Conservation (phyloP, 1,139 yeast species). For the Sugiyamaella neomexicana region DNA sequence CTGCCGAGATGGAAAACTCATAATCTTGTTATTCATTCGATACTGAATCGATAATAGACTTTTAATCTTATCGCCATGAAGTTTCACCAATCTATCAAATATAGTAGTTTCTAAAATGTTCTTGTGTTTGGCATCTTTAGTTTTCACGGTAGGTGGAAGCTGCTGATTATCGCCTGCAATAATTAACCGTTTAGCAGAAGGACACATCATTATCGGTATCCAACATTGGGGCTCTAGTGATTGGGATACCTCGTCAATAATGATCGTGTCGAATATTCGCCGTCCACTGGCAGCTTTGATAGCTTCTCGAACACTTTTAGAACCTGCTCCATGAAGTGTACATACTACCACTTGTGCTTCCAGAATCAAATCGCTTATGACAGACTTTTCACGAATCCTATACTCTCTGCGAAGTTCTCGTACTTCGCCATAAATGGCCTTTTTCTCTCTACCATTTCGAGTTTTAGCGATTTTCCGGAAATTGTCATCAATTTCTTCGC, state of each 20-base stretch:
- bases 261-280: slow-evolving; percentile 68
- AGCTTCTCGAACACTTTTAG: slow-evolving; percentile 59
- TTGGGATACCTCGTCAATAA: slow-evolving; percentile 95
- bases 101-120: slow-evolving; percentile 59
- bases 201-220: slow-evolving; percentile 81
- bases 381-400: slow-evolving; percentile 62
- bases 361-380: slow-evolving; percentile 57
- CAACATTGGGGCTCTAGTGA: slow-evolving; percentile 94
- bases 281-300: slow-evolving; percentile 36
- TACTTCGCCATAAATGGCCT: slow-evolving; percentile 66
- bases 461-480: slow-evolving; percentile 63
- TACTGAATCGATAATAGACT: slow-evolving; percentile 73
- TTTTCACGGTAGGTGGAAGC: slow-evolving; percentile 53
- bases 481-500: slow-evolving; percentile 64
- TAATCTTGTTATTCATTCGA: slow-evolving; percentile 77
- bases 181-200: slow-evolving; percentile 59
- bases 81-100: slow-evolving; percentile 70
- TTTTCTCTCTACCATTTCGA: slow-evolving; percentile 63
- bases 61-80: slow-evolving; percentile 52
- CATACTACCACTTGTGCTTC: slow-evolving; percentile 71
- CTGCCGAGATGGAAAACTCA: slow-evolving; percentile 72
- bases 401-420: slow-evolving; percentile 70
- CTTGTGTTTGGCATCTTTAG: slow-evolving; percentile 40
- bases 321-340: slow-evolving; percentile 87
- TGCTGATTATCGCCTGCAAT: slow-evolving; percentile 73